Percentiles rank a stretch among this genome's conserved stretches.
phyloP scores from a whole-genome alignment of 306 rosid species.

The Prunus campanulata region DNA sequence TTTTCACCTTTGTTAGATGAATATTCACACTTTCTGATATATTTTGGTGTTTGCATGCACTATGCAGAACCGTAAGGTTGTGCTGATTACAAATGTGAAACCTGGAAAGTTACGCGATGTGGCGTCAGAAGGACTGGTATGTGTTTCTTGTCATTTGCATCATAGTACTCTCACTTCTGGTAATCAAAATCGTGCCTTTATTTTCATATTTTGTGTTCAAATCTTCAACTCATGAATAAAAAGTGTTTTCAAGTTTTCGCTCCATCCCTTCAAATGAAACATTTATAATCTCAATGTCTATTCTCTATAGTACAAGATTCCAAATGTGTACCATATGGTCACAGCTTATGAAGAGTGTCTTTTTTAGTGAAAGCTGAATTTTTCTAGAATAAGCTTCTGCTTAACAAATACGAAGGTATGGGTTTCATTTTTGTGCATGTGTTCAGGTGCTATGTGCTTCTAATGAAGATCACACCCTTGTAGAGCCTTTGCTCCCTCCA shows the following conservation, averaged over 20 bases:
- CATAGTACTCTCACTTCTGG: background rate
- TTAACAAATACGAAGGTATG: background rate
- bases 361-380: background rate
- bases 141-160: slow-evolving; percentile 7
- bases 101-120: slow-evolving; percentile 97
- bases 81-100: slow-evolving; percentile 86
- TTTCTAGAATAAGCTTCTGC: background rate
- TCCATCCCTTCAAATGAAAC: background rate
- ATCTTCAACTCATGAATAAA: background rate
- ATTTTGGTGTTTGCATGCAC: slow-evolving; percentile 15
- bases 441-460: slow-evolving; percentile 90
- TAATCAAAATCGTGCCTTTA: background rate
- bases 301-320: background rate
- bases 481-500: slow-evolving; percentile 92
- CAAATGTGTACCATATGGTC: background rate
- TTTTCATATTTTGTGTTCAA: background rate
- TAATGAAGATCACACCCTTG: slow-evolving; percentile 67
- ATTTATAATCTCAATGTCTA: background rate
- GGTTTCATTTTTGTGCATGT: slow-evolving; percentile 4
- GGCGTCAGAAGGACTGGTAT: slow-evolving; percentile 93
- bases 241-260: background rate
- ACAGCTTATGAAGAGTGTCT: background rate
- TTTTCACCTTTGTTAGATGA: background rate
- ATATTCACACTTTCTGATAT: background rate
- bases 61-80: slow-evolving; percentile 74